Evolutionary conservation across 768 basidiomycete species (phyloP), one percentile per base, ranked within the genome.

Genomic region (Leucocoprinus sp.): DNA sequence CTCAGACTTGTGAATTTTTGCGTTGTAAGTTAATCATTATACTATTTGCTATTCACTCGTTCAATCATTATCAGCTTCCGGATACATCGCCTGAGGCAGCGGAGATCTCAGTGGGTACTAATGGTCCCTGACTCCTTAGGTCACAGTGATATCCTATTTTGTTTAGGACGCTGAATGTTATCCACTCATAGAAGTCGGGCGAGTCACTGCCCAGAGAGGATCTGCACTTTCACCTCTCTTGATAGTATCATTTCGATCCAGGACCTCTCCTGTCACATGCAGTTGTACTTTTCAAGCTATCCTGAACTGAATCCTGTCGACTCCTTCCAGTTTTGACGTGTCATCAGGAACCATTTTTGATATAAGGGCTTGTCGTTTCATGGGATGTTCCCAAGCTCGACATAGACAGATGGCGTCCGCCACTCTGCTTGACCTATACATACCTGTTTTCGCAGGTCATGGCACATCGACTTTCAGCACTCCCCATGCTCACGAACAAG

Each of bases 381-480:
- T 46, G 39, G 33, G 29, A 37, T 35, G 53, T 54, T 22, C 57
- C 57, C n/a, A 64, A 66, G 37, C 43, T 50, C 2, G 57, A 62
- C 33, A 42, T 60, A 46, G 53, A 70, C 24, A 53, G 26, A 48
- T 53, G 49, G 45, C 45, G 14, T 12, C 19, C 37, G 33, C 15
- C 38, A 27, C 38, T 5, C 33, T 18, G 15, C 8, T 44, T 27
- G 26, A 37, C 12, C 19, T 66, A 33, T 43, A 65, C 48, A 53
- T 81, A 36, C 79, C 75, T 3, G 58, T 78, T 14, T 82, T 82
- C 52, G 66, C 74, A 35, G 78, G 79, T 5, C 80, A 82, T 54
- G 80, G 76, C 2, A 66, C 70, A 2, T 40, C 64, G 8, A 58
- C 60, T 9, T 50, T 63, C 18, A 64, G 62, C 37, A 50, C 65